phyloP scores from a whole-genome alignment of 2,329 filamentous ascomycete genomes.

The Anthostomella pinea region DNA sequence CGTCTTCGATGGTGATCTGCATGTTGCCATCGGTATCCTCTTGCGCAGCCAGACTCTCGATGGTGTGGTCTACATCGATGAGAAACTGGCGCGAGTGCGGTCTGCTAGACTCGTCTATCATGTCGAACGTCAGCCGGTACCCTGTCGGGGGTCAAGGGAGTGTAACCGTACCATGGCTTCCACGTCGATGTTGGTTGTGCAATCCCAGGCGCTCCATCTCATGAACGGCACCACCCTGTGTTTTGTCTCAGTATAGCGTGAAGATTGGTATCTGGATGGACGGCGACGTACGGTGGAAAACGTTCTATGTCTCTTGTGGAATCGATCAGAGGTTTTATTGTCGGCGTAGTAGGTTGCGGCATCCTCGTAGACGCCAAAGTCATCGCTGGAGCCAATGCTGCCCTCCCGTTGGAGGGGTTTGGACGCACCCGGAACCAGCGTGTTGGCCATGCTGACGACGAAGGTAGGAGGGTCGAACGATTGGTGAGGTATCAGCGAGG shows the following conservation, averaged over 20 bases:
- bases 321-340: slow-evolving; percentile 49
- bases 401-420: slow-evolving; percentile 18
- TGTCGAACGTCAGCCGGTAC: too few species aligned
- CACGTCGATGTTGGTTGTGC: slow-evolving; percentile 54
- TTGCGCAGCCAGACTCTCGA: slow-evolving; percentile 73
- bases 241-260: slow-evolving; percentile 26
- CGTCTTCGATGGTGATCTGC: slow-evolving; percentile 97
- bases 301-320: slow-evolving; percentile 51
- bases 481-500: neutral
- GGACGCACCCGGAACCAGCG: slow-evolving; percentile 15
- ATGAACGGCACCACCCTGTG: slow-evolving; percentile 52
- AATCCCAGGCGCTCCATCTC: slow-evolving; percentile 52
- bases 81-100: slow-evolving; percentile 73
- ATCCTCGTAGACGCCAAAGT: slow-evolving; percentile 51
- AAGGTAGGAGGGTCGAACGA: slow-evolving; percentile 1
- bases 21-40: slow-evolving; percentile 94
- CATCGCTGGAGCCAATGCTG: slow-evolving; percentile 42
- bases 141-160: too few species aligned
- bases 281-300: slow-evolving; percentile 49
- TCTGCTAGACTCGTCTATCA: slow-evolving; percentile 74
- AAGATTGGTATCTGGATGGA: neutral
- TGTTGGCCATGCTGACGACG: slow-evolving; percentile 21
- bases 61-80: slow-evolving; percentile 80
- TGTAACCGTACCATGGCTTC: slow-evolving; percentile 52
- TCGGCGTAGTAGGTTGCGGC: slow-evolving; percentile 59